Evolutionary conservation across 2,329 filamentous ascomycete genomes (phyloP), one percentile per base, ranked within the genome.

Genomic region (Sphaerulina populicola): DNA sequence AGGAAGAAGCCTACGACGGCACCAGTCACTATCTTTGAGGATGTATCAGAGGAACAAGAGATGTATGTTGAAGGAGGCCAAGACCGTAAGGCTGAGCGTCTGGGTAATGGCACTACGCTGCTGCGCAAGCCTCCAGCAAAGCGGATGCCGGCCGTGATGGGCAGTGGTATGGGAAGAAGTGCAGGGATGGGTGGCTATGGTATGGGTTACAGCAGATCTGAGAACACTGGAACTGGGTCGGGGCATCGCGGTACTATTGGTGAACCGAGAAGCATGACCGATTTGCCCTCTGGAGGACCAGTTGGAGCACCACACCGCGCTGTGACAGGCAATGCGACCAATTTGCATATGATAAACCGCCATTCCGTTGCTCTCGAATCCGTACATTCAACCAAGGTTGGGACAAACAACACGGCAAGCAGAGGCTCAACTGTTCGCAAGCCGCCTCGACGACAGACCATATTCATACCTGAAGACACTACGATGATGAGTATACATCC

Each of bases 381-480:
- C 8, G 27, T 18, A 41, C 15, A 3, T 12, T 27, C 39, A 10
- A 6, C 18, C 8, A 21, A 12, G 29, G 15, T 18, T 35, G 37
- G 36, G 38, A 31, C 18, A 2, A 21, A 11, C 6, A 21, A 11
- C 3, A 6, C 31, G 10, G 15, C 23, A n/a, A n/a, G 8, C 12
- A 15, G 38, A 15, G 45, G 45, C 29, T 35, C 41, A 12, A 50
- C 41, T 7, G 33, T 50, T n/a, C 35, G 41, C 14, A 57, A 73
- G 58, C 69, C 73, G 14, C 66, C 68, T 4, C 66, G 74, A 47
- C 65, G 74, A 52, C 66, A 72, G 52, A 77, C 74, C 2, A 77
- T 77, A 41, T 77, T 74, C 58, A 68, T 76, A 10, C 74, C 74
- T 9, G 74, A 77, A 29, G 73, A 77, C 51, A 77, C 74, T 5